phyloP scores from a whole-genome alignment of 352 stramenopile genomes.

The Phytophthora pisi region DNA sequence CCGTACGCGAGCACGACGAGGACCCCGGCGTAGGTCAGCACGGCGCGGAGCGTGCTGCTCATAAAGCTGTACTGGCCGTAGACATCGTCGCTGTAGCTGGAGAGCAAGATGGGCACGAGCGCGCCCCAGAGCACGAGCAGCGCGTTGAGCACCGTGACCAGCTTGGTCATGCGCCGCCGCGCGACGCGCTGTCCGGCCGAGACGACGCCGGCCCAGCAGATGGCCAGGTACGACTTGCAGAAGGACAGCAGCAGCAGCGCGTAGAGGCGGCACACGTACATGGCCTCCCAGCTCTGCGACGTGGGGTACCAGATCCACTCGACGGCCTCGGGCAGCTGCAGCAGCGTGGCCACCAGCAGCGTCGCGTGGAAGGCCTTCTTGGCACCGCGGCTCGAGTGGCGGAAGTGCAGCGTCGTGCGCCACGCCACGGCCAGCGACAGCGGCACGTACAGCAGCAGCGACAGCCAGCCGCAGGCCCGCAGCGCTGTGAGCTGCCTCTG shows the following conservation, averaged over 20 bases:
- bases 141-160: conserved; percentile 65
- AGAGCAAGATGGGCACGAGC: conserved; percentile 56
- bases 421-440: conserved; percentile 66
- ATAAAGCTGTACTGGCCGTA: conserved; percentile 75
- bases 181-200: conserved; percentile 69
- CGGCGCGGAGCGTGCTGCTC: conserved; percentile 47
- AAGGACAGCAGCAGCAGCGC: conserved; percentile 71
- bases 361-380: conserved; percentile 82
- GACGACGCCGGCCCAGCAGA: conserved; percentile 85
- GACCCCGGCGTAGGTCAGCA: conserved; percentile 67
- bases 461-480: conserved; percentile 63
- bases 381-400: conserved; percentile 47
- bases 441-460: conserved; percentile 63
- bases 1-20: conserved; percentile 70
- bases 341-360: conserved; percentile 63
- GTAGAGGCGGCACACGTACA: conserved; percentile 73
- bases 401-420: conserved; percentile 69
- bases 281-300: conserved; percentile 65
- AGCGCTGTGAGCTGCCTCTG: conserved; percentile 52
- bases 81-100: conserved; percentile 53
- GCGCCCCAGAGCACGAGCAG: conserved; percentile 66
- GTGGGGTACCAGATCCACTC: conserved; percentile 65
- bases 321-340: conserved; percentile 71
- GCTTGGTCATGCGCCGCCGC: conserved; percentile 54
- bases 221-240: conserved; percentile 83